Base-by-base conservation (phyloP, 495 filamentous ascomycete species). In the Podospora anserina region DNA sequence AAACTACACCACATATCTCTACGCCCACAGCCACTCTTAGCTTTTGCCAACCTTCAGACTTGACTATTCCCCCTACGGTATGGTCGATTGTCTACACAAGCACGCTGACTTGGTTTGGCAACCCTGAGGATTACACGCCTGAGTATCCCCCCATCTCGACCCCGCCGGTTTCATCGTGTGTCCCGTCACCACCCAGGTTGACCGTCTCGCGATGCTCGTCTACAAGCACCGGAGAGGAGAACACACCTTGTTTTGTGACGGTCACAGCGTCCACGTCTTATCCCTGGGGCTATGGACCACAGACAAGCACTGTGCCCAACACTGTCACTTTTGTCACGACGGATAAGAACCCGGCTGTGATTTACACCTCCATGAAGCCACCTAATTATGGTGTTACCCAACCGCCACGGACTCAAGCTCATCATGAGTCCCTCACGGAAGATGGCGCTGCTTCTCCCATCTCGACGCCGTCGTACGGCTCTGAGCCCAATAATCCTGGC, bases 321-420 rank as follows among this genome's bases (percentile, higher is more conserved):
- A 34, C 78, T 9, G 66, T 84, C 54, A 78, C 72, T 15, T 74
- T 82, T 54, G 61, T 80, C 56, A 82, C 81, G 15, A 84, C 82
- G 11, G 82, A 83, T 62, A 84, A 83, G 68, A 84, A 84, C 58
- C 82, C 82, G 1, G 79, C 79, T 39, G 81, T 84, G 39, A 74
- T 83, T 9, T 83, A 75, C 66, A 70, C 81, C 9, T 75, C 74
- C 20, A 73, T 79, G 54, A 34, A 72, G 7, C 76, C 79, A 7
- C 82, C 82, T 0, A 68, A 77, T 68, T 84, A 82, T 67, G 81
- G 82, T 66, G 80, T 81, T 16, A 73, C 74, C 44, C 32, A 77
- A 66, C 56, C 54, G 1, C 66, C 72, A 2, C 66, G 57, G 15
- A 71, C 70, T 13, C 66, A 64, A 9, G 72, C 78, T 63, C 61